A percentile compares a stretch with the other conserved stretches of the same genome.
Conservation (phyloP, 768 basidiomycete species). For the Coprinopsis marcescibilis region DNA sequence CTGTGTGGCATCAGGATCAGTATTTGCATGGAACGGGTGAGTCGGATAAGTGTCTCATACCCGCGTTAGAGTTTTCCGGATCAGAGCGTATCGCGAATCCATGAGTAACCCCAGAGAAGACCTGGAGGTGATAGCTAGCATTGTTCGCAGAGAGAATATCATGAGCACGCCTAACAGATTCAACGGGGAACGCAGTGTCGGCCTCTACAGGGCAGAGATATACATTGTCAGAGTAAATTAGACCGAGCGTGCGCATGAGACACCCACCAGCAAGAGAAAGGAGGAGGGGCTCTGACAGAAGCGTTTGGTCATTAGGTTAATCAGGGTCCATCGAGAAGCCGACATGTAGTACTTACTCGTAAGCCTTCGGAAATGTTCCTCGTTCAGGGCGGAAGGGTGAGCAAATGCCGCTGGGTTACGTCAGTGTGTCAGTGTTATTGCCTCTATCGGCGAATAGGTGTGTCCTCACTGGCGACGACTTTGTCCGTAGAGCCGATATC, state of each 20-base stretch:
- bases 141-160: constrained; percentile 47
- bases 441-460: too few relatives aligned
- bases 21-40: too few relatives aligned
- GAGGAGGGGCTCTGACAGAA: constrained; percentile 41
- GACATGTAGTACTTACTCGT: constrained; percentile 35
- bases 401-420: constrained; percentile 53
- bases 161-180: constrained; percentile 47
- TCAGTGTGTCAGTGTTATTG: too few relatives aligned
- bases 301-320: background rate
- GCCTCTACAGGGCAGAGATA: constrained; percentile 56
- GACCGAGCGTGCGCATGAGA: too few relatives aligned
- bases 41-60: too few relatives aligned
- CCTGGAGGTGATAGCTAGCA: constrained; percentile 49
- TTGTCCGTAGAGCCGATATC: constrained; percentile 40
- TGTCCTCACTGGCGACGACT: constrained; percentile 39
- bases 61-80: constrained; percentile 31
- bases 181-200: constrained; percentile 46
- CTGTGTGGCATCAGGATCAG: too few relatives aligned
- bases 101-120: constrained; percentile 46
- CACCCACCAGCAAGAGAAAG: too few relatives aligned
- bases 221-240: too few relatives aligned
- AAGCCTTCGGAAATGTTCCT: constrained; percentile 41
- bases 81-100: constrained; percentile 47
- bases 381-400: constrained; percentile 46
- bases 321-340: background rate